Conservation (phyloP, 352 stramenopile genomes). For the Phytopythium montanum region DNA sequence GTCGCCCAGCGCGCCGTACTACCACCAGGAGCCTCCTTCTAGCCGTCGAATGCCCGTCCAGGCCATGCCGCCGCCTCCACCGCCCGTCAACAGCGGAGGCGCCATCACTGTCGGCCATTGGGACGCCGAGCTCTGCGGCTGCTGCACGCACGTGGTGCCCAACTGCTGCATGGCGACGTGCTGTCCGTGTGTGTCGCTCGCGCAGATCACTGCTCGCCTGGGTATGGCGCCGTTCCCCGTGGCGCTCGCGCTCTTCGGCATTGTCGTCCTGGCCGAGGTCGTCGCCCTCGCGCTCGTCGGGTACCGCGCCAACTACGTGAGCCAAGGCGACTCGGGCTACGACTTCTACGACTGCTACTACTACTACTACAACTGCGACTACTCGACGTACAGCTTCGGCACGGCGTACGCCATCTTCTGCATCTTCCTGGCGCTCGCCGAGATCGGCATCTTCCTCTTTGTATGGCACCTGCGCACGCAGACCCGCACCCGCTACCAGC, state of each 20-base stretch:
- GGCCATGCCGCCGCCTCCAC: background rate
- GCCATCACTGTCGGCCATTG: slow-evolving; percentile 24
- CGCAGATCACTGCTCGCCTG: too few species aligned
- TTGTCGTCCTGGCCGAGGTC: background rate
- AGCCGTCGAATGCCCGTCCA: background rate
- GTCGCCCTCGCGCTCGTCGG: background rate
- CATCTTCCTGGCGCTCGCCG: background rate
- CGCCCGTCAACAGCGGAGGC: background rate
- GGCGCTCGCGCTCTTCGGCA: slow-evolving; percentile 32
- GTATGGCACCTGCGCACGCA: slow-evolving; percentile 35
- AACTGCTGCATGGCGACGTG: too few species aligned
- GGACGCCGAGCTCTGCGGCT: slow-evolving; percentile 31
- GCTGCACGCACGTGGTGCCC: slow-evolving; percentile 37
- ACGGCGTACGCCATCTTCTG: slow-evolving; percentile 1
- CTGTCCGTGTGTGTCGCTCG: too few species aligned
- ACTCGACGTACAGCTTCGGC: background rate
- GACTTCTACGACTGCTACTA: background rate
- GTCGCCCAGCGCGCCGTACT: background rate
- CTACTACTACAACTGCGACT: background rate
- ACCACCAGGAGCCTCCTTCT: background rate
- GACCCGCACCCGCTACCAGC: slow-evolving; percentile 34
- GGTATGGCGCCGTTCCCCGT: slow-evolving; percentile 36
- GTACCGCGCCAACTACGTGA: background rate
- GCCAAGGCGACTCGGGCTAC: background rate
- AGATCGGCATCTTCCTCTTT: slow-evolving; percentile 6